phyloP scores from a whole-genome alignment of 768 basidiomycete species.

The Rhizopogon vinicolor region DNA sequence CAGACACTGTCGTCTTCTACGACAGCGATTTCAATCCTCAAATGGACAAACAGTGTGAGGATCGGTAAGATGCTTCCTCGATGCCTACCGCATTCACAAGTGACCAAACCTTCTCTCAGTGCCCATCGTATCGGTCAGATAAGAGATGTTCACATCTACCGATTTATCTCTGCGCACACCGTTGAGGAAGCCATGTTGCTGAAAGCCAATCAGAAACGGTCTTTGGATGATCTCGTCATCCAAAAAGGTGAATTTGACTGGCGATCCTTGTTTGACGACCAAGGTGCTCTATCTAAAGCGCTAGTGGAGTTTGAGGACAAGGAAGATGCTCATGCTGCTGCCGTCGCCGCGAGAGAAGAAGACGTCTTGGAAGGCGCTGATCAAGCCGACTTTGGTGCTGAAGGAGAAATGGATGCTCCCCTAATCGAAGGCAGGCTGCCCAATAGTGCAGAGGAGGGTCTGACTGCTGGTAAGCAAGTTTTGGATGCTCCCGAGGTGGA shows the following conservation, averaged over 20 bases:
- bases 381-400: constrained; percentile 72
- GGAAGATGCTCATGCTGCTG: constrained; percentile 82
- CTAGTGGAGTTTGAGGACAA: constrained; percentile 84
- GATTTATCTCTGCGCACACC: constrained; percentile 84
- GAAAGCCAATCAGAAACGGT: constrained; percentile 97
- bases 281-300: constrained; percentile 59
- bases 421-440: constrained; percentile 5
- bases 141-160: constrained; percentile 93
- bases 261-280: constrained; percentile 75
- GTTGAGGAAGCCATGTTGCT: constrained; percentile 96
- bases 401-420: constrained; percentile 22
- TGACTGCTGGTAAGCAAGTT: constrained; percentile 22
- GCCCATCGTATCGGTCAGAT: constrained; percentile 99
- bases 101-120: constrained; percentile 32
- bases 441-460: constrained; percentile 8
- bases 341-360: constrained; percentile 70
- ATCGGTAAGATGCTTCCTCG: constrained; percentile 48
- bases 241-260: constrained; percentile 95
- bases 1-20: constrained; percentile 96
- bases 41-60: constrained; percentile 97
- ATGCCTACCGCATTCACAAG: background rate
- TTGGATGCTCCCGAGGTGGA: constrained; percentile 22
- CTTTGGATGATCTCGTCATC: constrained; percentile 86
- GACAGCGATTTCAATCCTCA: constrained; percentile 97
- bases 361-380: constrained; percentile 72